These are phyloP conservation scores for Santalum album DNA, from an alignment of 164 flowering plant species.

Conservation along the genomic window DNA sequence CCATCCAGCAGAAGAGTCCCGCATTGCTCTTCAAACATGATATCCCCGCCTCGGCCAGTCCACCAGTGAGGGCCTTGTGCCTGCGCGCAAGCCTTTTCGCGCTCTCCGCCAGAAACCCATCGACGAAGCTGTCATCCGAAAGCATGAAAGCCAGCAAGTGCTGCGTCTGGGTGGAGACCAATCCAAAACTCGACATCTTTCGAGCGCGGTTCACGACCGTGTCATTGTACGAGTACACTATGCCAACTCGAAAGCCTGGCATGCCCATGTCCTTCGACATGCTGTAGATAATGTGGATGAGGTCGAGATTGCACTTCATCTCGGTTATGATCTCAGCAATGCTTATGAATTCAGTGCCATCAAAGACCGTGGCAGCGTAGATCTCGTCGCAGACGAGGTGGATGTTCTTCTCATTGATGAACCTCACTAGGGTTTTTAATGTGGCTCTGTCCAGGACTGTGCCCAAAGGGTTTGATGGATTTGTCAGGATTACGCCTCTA, in stretches of 20 bases:
- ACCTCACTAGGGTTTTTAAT: constrained; percentile 4
- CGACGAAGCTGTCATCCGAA: constrained; percentile 9
- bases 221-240: constrained; percentile 11
- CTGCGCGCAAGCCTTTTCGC: constrained; percentile 5
- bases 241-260: constrained; percentile 11
- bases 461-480: constrained; percentile 7
- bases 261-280: constrained; percentile 13
- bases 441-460: neutral
- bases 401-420: constrained; percentile 3
- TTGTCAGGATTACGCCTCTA: constrained; percentile 1
- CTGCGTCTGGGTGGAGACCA: constrained; percentile 10
- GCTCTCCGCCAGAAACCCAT: constrained; percentile 3
- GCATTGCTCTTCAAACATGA: constrained; percentile 11
- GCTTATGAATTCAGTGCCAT: neutral
- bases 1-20: constrained; percentile 12
- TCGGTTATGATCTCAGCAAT: neutral
- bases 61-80: constrained; percentile 3
- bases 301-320: neutral
- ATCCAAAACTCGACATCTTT: constrained; percentile 12
- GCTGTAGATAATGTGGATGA: constrained; percentile 5
- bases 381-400: constrained; percentile 12
- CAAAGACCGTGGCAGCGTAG: constrained; percentile 7
- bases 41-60: constrained; percentile 3
- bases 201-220: neutral
- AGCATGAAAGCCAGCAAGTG: constrained; percentile 8